Conservation (phyloP, 257 asterid species). For the Leonotis leonurus region DNA sequence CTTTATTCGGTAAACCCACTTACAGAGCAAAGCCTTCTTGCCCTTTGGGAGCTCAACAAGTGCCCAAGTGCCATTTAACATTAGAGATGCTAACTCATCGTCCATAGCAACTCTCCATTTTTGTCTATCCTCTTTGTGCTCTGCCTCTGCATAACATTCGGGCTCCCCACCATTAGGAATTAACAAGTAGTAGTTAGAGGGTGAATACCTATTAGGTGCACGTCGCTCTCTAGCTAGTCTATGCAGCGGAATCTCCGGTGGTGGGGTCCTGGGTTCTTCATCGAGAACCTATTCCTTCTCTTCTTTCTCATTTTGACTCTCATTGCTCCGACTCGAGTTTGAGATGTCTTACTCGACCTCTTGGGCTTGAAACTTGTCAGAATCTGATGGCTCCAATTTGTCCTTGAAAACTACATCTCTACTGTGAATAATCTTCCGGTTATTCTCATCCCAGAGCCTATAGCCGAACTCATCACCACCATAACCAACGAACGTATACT, state of each 20-base stretch:
- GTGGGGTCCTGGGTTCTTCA: too few species aligned
- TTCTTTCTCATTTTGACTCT: background rate
- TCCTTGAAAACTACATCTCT: background rate
- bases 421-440: background rate
- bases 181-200: too few species aligned
- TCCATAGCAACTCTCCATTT: background rate
- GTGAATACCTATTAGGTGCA: too few species aligned
- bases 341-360: background rate
- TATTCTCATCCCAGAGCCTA: background rate
- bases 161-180: background rate
- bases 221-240: too few species aligned
- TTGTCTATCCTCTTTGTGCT: background rate
- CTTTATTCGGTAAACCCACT: background rate
- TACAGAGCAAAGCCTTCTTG: background rate
- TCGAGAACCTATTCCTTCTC: background rate
- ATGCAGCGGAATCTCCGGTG: too few species aligned
- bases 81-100: background rate
- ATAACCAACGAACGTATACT: background rate
- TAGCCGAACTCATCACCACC: background rate
- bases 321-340: background rate
- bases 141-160: background rate
- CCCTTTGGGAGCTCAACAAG: conserved; percentile 2
- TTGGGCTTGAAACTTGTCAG: background rate
- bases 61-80: background rate
- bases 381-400: background rate